These are phyloP conservation scores for Myxozyma mucilagina DNA, from an alignment of 805 yeast genomes.

Conservation along the genomic window DNA sequence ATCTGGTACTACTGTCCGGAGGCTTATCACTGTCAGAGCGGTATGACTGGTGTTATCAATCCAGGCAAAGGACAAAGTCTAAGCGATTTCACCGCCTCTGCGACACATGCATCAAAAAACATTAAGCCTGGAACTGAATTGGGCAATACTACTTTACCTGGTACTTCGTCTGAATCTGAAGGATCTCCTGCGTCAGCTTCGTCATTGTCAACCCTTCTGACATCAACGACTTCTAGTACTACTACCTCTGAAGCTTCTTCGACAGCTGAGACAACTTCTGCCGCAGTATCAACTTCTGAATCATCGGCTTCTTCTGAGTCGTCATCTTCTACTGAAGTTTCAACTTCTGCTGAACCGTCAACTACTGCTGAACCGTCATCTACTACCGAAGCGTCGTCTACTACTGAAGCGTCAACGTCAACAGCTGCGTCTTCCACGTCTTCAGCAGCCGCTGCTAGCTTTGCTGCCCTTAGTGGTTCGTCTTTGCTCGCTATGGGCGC, in stretches of 20 bases:
- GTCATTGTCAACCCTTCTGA: constrained; percentile 1
- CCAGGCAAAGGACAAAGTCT: constrained; percentile 27
- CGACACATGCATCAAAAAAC: constrained; percentile 16
- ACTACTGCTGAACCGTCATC: not conserved
- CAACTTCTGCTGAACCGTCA: constrained; percentile 1
- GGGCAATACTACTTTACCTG: constrained; percentile 21
- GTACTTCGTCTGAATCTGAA: too few relatives aligned
- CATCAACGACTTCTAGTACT: too few relatives aligned
- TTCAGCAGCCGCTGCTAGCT: constrained; percentile 3
- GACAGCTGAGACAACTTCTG: constrained; percentile 1
- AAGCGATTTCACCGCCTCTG: constrained; percentile 17
- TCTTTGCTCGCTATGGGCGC: not conserved
- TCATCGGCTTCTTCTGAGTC: constrained; percentile 16
- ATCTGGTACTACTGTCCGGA: constrained; percentile 36
- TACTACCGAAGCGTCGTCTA: not conserved
- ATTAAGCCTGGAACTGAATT: constrained; percentile 13
- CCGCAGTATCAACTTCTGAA: constrained; percentile 1
- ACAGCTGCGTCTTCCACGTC: constrained; percentile 9
- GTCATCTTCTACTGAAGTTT: not conserved
- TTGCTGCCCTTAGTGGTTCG: constrained; percentile 4
- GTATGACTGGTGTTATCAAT: constrained; percentile 36
- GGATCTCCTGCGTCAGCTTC: too few relatives aligned
- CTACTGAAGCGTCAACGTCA: not conserved
- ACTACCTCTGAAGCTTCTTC: constrained; percentile 11
- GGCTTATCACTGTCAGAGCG: constrained; percentile 33